These are phyloP conservation scores for Protomyces lactucae-debilis DNA, from an alignment of 1,139 yeast genomes.

Conservation along the genomic window DNA sequence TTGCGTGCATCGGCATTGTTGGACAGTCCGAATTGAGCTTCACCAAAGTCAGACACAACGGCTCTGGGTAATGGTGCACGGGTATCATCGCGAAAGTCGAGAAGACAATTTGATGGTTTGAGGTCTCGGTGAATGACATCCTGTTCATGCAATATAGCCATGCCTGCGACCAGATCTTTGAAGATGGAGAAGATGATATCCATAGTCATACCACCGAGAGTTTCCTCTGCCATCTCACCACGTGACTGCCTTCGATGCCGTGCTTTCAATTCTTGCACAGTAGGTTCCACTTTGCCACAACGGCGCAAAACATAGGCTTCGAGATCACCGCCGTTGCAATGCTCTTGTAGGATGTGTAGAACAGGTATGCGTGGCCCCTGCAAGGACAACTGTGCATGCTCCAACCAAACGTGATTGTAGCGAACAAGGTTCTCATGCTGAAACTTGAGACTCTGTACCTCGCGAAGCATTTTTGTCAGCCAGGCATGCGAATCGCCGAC, in stretches of 20 bases:
- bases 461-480: slow-evolving; percentile 65
- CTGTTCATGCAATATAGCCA: slow-evolving; percentile 62
- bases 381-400: slow-evolving; percentile 57
- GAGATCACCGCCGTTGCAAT: slow-evolving; percentile 80
- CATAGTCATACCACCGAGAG: slow-evolving; percentile 30
- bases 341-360: slow-evolving; percentile 77
- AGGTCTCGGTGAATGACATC: slow-evolving; percentile 81
- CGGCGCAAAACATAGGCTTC: slow-evolving; percentile 53
- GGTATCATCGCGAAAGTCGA: slow-evolving; percentile 35
- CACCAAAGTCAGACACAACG: slow-evolving; percentile 84
- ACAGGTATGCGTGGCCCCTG: slow-evolving; percentile 67
- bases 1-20: background rate
- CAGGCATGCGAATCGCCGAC: slow-evolving; percentile 70
- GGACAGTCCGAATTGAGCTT: slow-evolving; percentile 55
- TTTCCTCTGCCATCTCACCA: slow-evolving; percentile 1
- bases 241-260: slow-evolving; percentile 26
- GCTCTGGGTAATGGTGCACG: slow-evolving; percentile 53
- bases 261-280: slow-evolving; percentile 30
- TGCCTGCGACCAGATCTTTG: slow-evolving; percentile 63
- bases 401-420: slow-evolving; percentile 91
- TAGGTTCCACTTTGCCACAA: slow-evolving; percentile 26
- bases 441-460: slow-evolving; percentile 60
- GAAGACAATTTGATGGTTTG: slow-evolving; percentile 78
- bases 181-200: slow-evolving; percentile 61
- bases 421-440: slow-evolving; percentile 63